Conservation (phyloP, 2,329 filamentous ascomycete species). For the Trichoderma koningii region DNA sequence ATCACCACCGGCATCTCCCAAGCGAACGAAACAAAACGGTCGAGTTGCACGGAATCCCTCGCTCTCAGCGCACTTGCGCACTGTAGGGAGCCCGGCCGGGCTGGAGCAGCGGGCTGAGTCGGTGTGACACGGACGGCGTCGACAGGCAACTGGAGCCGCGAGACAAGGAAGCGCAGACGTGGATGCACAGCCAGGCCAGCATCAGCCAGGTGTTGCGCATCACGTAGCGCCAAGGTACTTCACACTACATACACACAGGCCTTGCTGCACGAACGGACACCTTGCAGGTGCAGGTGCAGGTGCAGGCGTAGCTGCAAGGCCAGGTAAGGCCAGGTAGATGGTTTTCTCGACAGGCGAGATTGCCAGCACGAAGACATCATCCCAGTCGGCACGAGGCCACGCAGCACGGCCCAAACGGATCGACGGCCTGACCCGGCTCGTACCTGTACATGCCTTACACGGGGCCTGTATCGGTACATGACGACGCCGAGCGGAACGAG, state of each 20-base stretch:
- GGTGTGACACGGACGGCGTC: conserved; percentile 15
- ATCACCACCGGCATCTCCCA: conserved; percentile 8
- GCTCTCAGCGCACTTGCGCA: not conserved
- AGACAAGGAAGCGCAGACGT: not conserved
- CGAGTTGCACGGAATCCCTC: conserved; percentile 7
- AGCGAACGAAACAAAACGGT: conserved; percentile 10
- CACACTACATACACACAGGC: too few species aligned
- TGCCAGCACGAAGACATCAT: conserved; percentile 1
- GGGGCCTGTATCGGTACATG: not conserved
- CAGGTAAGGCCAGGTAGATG: not conserved
- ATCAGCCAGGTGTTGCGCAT: conserved; percentile 11
- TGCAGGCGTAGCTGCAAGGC: too few species aligned
- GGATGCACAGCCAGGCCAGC: not conserved
- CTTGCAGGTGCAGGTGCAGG: too few species aligned
- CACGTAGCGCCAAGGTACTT: not conserved
- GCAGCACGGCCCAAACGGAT: conserved; percentile 22
- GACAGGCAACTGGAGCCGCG: conserved; percentile 10
- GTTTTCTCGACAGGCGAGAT: conserved; percentile 14
- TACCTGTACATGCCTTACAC: not conserved
- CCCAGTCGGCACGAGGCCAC: conserved; percentile 13
- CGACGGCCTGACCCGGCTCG: conserved; percentile 19
- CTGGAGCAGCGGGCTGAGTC: not conserved
- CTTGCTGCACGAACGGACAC: too few species aligned
- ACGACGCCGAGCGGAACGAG: not conserved
- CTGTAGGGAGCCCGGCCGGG: not conserved